Evolutionary conservation across 306 rosid species (phyloP).

Genomic region (Castanea mollissima): DNA sequence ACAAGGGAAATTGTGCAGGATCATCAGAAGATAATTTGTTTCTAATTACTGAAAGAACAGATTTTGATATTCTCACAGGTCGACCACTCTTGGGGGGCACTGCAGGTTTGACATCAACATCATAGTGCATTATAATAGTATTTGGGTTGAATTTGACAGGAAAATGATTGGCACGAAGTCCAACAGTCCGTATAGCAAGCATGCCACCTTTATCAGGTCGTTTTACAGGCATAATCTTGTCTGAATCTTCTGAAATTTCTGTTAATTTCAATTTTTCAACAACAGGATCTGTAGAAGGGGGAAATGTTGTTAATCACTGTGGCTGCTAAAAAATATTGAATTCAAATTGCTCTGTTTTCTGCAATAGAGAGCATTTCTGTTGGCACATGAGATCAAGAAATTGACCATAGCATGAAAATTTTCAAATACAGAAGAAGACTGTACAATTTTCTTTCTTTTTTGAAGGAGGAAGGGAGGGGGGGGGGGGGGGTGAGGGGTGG

Average conservation of each 20-base stretch:
- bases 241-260: conserved; percentile 19
- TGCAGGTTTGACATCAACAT: conserved; percentile 46
- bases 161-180: conserved; percentile 55
- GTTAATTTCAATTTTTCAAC: conserved; percentile 24
- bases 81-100: conserved; percentile 35
- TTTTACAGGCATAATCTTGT: conserved; percentile 31
- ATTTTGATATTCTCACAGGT: conserved; percentile 44
- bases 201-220: conserved; percentile 71
- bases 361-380: neutral
- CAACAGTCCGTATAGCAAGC: conserved; percentile 19
- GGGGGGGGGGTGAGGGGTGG: too few relatives aligned
- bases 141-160: conserved; percentile 43
- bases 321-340: neutral
- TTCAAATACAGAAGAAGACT: too few relatives aligned
- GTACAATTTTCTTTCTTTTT: too few relatives aligned
- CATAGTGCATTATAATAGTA: conserved; percentile 52
- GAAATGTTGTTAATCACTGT: neutral
- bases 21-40: conserved; percentile 51
- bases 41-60: conserved; percentile 49
- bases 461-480: too few relatives aligned
- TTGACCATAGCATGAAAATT: too few relatives aligned
- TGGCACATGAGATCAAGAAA: too few relatives aligned
- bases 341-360: neutral
- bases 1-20: conserved; percentile 44
- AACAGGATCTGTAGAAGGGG: conserved; percentile 20